These are phyloP conservation scores for Tetraselmis chui DNA, from an alignment of 139 green algal genomes.

Conservation along the genomic window DNA sequence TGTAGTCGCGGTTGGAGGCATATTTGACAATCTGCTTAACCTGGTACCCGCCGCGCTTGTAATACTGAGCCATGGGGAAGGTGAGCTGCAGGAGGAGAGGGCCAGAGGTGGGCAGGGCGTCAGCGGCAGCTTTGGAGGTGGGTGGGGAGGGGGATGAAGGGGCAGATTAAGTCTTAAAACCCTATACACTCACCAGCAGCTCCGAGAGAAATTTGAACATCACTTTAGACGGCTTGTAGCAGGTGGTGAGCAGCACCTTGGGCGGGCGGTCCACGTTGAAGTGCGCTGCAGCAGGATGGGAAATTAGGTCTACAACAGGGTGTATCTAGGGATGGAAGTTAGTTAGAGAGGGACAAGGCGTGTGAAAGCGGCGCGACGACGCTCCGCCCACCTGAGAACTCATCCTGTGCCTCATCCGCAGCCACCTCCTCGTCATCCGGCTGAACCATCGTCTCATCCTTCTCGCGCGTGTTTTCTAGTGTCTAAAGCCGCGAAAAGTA, in stretches of 20 bases:
- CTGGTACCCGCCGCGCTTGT: slow-evolving; percentile 73
- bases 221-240: slow-evolving; percentile 61
- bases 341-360: no score
- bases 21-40: slow-evolving; percentile 88
- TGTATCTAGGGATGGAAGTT: no score
- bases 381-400: slow-evolving; percentile 66
- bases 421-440: slow-evolving; percentile 71
- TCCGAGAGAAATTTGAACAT: slow-evolving; percentile 86
- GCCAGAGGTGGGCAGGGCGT: neutral
- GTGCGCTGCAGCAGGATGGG: slow-evolving; percentile 55
- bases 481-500: slow-evolving; percentile 54
- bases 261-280: slow-evolving; percentile 52
- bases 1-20: slow-evolving; percentile 69
- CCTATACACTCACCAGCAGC: slow-evolving; percentile 50
- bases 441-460: slow-evolving; percentile 72
- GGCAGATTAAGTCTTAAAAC: neutral
- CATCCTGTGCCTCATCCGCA: slow-evolving; percentile 75
- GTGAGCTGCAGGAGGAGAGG: slow-evolving; percentile 15
- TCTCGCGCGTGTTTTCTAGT: slow-evolving; percentile 82
- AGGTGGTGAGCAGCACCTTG: slow-evolving; percentile 88
- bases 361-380: no score
- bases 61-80: slow-evolving; percentile 74
- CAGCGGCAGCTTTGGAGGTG: neutral
- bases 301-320: no score
- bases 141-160: neutral